Evolutionary conservation across 768 basidiomycete genomes (phyloP).

Genomic region (Phylloporus sp.): DNA sequence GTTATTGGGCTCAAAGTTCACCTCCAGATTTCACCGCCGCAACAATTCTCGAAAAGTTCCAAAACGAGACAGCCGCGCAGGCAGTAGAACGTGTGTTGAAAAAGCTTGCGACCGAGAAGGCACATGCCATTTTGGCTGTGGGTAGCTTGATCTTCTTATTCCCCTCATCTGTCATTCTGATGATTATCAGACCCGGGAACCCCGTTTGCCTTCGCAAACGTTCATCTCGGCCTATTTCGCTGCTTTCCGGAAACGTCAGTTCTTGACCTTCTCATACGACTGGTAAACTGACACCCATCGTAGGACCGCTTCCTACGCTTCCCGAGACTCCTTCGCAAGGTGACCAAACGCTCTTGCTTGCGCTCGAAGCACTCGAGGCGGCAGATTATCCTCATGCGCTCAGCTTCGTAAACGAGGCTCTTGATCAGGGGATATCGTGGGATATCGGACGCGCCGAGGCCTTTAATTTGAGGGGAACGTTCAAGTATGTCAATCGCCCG

Average conservation of each 20-base stretch:
- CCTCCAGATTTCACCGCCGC: conserved; percentile 88
- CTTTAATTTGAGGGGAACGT: conserved; percentile 90
- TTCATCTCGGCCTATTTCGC: conserved; percentile 96
- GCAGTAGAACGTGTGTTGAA: conserved; percentile 93
- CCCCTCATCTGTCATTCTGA: not conserved
- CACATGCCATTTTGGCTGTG: conserved; percentile 66
- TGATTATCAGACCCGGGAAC: conserved; percentile 54
- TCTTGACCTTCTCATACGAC: not conserved
- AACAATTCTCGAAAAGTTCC: conserved; percentile 91
- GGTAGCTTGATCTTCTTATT: conserved; percentile 16
- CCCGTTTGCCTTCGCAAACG: conserved; percentile 80
- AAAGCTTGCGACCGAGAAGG: conserved; percentile 69
- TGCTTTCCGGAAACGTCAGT: conserved; percentile 86
- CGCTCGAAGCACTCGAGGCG: conserved; percentile 79
- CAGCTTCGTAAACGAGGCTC: conserved; percentile 75
- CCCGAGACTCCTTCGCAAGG: conserved; percentile 75
- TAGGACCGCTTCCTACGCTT: conserved; percentile 65
- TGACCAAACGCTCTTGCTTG: conserved; percentile 77
- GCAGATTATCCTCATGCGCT: conserved; percentile 81
- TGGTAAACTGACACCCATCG: not conserved
- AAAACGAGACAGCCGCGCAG: conserved; percentile 70
- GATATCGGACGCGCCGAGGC: conserved; percentile 78
- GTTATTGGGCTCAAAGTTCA: not conserved
- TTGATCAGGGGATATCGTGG: conserved; percentile 83
- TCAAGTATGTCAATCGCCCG: conserved; percentile 61